Percentiles rank a stretch among this genome's conserved stretches.
Evolutionary conservation across 2,329 filamentous ascomycete species (phyloP).

Genomic region (Exutisphaerella laricina): DNA sequence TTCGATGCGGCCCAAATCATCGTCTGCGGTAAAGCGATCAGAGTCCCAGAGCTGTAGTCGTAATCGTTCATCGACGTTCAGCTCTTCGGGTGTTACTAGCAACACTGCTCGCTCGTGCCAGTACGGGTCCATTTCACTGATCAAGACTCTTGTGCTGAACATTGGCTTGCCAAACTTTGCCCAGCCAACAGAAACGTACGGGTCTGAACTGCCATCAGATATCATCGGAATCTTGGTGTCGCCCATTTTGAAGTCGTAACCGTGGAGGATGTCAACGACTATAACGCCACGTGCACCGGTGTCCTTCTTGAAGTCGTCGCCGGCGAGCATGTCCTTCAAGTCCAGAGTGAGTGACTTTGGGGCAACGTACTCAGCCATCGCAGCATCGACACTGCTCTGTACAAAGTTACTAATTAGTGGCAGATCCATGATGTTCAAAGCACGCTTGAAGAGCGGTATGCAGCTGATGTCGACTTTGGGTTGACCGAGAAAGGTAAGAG

Average conservation of each 20-base stretch:
- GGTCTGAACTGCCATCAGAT: slow-evolving; percentile 56
- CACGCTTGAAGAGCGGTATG: slow-evolving; percentile 62
- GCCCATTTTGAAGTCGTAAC: slow-evolving; percentile 65
- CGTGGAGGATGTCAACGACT: slow-evolving; percentile 60
- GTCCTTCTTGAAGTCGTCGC: slow-evolving; percentile 74
- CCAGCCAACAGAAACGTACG: slow-evolving; percentile 69
- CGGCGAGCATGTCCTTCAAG: slow-evolving; percentile 70
- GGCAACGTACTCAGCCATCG: slow-evolving; percentile 68
- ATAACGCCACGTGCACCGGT: slow-evolving; percentile 60
- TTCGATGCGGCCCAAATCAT: slow-evolving; percentile 69
- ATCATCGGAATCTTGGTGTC: slow-evolving; percentile 58
- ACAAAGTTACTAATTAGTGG: slow-evolving; percentile 71
- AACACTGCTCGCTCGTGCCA: slow-evolving; percentile 68
- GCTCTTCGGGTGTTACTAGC: slow-evolving; percentile 63
- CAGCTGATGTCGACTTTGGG: slow-evolving; percentile 67
- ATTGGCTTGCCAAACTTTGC: slow-evolving; percentile 69
- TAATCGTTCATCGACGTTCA: slow-evolving; percentile 61
- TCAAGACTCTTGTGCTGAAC: slow-evolving; percentile 60
- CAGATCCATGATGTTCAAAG: slow-evolving; percentile 68
- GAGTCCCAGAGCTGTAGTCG: slow-evolving; percentile 71
- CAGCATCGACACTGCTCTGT: slow-evolving; percentile 67
- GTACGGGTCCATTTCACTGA: slow-evolving; percentile 59
- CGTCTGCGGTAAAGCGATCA: slow-evolving; percentile 65
- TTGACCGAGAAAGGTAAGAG: slow-evolving; percentile 68
- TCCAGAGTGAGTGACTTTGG: slow-evolving; percentile 69